Base-by-base conservation (phyloP, 2,329 filamentous ascomycete genomes). In the Phialocephala sp. region DNA sequence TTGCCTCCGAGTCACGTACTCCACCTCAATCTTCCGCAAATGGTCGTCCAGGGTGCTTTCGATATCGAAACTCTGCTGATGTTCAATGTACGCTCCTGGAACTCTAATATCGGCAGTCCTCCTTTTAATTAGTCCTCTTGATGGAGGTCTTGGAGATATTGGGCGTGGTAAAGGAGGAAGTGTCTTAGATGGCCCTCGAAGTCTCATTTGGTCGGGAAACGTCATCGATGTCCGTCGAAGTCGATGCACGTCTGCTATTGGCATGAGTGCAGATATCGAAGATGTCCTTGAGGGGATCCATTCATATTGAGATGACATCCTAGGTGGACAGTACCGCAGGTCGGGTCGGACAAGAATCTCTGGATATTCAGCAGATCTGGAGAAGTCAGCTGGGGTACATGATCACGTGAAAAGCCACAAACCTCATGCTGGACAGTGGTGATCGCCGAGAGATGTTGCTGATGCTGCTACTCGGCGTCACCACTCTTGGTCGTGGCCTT, bases 381-480 rank as follows among this genome's bases (percentile, higher is more conserved):
- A 24, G 27, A 56, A 4, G 41, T 73, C 43, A 72, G 68, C 27
- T 41, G 35, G 8, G 14, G 4, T 18, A 37, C 54, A 18, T 36
- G 18, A 18, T 22, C 12, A 55, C 12, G n/a, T 15, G 20, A 32
- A 12, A 22, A 18, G 37, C 24, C 52, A 64, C 68, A 24, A 63
- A 74, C 73, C 72, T 60, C 62, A 74, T 67, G 1, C 64, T 73
- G 6, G 72, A 71, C 12, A 73, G 50, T 27, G 73, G 72, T 20
- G 72, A 73, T 54, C 72, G 66, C 32, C 68, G 67, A 1, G 69
- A 70, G 15, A 69, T 50, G 52, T 73, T 69, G 47, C 68, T 72
- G 43, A 73, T 75, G 61, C 69, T 73, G 45, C 72, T 73, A 39
- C 73, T 73, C 5, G 72, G 73, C 9, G 72, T 74, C 6, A 72